phyloP scores from a whole-genome alignment of 371 early-diverging fungal species.

The Haplosporangium sp. region DNA sequence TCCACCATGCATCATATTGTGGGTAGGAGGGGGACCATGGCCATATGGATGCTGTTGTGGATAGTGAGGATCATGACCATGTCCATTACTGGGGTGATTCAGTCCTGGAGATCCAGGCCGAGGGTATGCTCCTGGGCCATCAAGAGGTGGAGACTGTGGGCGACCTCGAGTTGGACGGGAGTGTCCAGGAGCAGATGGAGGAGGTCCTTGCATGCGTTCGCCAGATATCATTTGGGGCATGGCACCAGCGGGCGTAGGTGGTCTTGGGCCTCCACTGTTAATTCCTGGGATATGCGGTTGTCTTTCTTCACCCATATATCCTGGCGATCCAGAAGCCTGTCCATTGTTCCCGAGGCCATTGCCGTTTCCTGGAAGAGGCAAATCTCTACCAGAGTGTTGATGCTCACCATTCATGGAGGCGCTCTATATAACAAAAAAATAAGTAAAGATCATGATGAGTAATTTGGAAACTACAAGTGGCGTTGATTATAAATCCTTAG shows the following conservation, averaged over 20 bases:
- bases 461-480: background rate
- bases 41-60: conserved; percentile 32
- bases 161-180: conserved; percentile 25
- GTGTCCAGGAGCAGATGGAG: conserved; percentile 18
- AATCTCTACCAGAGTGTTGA: conserved; percentile 32
- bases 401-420: conserved; percentile 37
- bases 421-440: conserved; percentile 16
- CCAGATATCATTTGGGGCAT: conserved; percentile 54
- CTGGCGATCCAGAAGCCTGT: conserved; percentile 21
- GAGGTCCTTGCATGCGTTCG: conserved; percentile 25
- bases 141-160: conserved; percentile 34
- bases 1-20: conserved; percentile 31
- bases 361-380: conserved; percentile 43
- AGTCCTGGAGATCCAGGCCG: conserved; percentile 36
- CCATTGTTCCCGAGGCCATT: conserved; percentile 7
- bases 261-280: conserved; percentile 38
- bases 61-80: conserved; percentile 40
- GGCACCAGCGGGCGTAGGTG: conserved; percentile 35
- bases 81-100: conserved; percentile 22
- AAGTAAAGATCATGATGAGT: background rate
- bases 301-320: conserved; percentile 34
- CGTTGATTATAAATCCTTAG: background rate
- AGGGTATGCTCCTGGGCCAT: conserved; percentile 22
- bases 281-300: conserved; percentile 48
- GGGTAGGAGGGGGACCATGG: conserved; percentile 34